Base-by-base conservation (phyloP, 768 basidiomycete species). In the Russula abietina region DNA sequence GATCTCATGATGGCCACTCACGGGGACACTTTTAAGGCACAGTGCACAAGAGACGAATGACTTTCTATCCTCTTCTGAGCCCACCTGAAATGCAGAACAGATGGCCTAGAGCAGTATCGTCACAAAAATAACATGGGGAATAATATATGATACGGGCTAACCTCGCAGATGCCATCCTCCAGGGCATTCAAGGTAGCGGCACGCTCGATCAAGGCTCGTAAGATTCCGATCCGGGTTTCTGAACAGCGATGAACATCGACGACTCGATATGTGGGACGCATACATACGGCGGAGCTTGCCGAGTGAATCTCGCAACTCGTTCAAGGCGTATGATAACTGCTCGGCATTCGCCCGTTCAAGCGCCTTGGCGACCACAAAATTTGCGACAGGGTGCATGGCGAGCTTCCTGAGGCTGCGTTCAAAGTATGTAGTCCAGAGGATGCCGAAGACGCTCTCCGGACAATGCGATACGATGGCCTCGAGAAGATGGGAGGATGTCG, bases 281-380 rank as follows among this genome's bases (percentile, higher is more conserved):
- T n/a, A 79, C 91, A 71, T 71, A 89, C 93, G 83, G 49, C 89
- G 85, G 48, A 88, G 70, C 65, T 83, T 91, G 57, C 71, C 74
- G 81, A 89, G 83, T 45, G 77, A 71, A 39, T 73, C 77, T 51
- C 76, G 73, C 38, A 94, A 76, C 69, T 93, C 91, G n/a, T 73
- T 68, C 50, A 86, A 79, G 17, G 83, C 78, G 6, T 75, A 77
- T 1, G 72, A 71, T 38, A 98, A 71, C 64, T 89, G 83, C 4
- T 75, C 74, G 19, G 73, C 76, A n/a, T 81, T 76, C 14, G 86
- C 72, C 51, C 91, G 78, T 55, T 83, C 83, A 30, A 95, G 67
- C 0, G 87, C 89, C 71, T 85, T 88, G 0, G 94, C 88, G 5
- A 94, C 79, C 24, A 98, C 94, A 69, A 93, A 99, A 71, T 98